Percentiles rank a stretch among this genome's conserved stretches.
Conservation (phyloP, 345 rosid genomes). For the Leavenworthia alabamica region DNA sequence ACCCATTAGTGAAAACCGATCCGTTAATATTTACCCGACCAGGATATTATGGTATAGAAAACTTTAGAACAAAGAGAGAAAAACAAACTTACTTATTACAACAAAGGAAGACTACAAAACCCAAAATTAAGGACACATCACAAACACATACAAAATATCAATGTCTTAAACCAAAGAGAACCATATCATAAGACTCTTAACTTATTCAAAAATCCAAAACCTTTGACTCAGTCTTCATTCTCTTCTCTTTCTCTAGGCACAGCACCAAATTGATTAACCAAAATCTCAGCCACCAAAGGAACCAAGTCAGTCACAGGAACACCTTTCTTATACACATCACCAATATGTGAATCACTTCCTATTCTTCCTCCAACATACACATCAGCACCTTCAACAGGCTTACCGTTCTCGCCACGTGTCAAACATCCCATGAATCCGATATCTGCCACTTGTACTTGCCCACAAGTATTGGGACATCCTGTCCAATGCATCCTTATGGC, state of each 20-base stretch:
- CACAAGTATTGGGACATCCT: conserved; percentile 89
- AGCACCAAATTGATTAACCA: conserved; percentile 74
- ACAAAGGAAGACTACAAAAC: conserved; percentile 12
- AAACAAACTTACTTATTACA: conserved; percentile 15
- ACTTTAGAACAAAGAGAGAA: too few species aligned
- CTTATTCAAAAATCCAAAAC: conserved; percentile 4
- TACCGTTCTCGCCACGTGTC: conserved; percentile 76
- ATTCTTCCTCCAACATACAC: conserved; percentile 79
- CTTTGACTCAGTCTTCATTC: conserved; percentile 45
- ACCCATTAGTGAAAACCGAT: too few species aligned
- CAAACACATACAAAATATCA: conserved; percentile 5
- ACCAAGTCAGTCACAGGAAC: conserved; percentile 85
- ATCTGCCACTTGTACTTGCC: conserved; percentile 93
- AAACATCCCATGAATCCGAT: conserved; percentile 95
- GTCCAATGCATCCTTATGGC: conserved; percentile 97
- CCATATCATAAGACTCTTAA: neutral
- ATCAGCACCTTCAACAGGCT: conserved; percentile 69
- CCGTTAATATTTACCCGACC: too few species aligned
- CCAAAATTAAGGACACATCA: conserved; percentile 15
- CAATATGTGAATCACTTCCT: conserved; percentile 85
- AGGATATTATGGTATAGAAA: too few species aligned
- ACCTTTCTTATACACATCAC: conserved; percentile 62
- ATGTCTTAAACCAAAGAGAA: conserved; percentile 5
- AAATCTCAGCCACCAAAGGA: conserved; percentile 68
- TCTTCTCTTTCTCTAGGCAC: conserved; percentile 85